These are phyloP conservation scores for Verticillium nonalfalfae DNA, from an alignment of 2,329 filamentous ascomycete genomes.

Conservation along the genomic window DNA sequence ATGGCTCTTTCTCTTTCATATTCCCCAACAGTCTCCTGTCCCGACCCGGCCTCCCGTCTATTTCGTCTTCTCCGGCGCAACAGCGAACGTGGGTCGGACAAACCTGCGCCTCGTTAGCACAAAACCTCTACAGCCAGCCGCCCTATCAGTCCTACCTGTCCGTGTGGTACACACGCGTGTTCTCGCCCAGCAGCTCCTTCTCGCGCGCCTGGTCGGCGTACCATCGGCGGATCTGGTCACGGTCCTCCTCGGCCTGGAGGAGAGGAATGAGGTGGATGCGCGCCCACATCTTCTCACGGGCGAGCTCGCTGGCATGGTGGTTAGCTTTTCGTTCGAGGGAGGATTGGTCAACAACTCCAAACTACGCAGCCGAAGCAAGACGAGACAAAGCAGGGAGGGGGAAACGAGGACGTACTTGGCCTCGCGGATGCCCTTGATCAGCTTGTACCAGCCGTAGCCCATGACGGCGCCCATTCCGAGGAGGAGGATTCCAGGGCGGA, in stretches of 20 bases:
- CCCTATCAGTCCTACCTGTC: slow-evolving; percentile 61
- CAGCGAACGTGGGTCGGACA: slow-evolving; percentile 72
- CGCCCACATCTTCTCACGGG: slow-evolving; percentile 96
- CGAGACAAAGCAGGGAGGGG: neutral
- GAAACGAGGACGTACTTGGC: slow-evolving; percentile 63
- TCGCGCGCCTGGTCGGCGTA: slow-evolving; percentile 83
- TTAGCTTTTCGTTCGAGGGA: neutral
- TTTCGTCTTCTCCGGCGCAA: slow-evolving; percentile 54
- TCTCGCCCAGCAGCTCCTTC: slow-evolving; percentile 80
- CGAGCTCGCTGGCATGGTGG: slow-evolving; percentile 65
- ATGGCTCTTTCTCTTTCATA: neutral
- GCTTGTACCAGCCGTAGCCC: slow-evolving; percentile 85
- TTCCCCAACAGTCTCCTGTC: neutral
- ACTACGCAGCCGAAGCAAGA: neutral
- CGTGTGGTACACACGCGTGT: slow-evolving; percentile 79
- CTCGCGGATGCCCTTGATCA: slow-evolving; percentile 78
- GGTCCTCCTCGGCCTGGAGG: slow-evolving; percentile 93
- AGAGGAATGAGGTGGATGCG: slow-evolving; percentile 91
- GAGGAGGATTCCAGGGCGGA: slow-evolving; percentile 76
- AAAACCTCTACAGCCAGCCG: neutral
- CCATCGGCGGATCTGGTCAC: slow-evolving; percentile 84
- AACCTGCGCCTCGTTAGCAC: slow-evolving; percentile 45
- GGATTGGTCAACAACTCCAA: no score
- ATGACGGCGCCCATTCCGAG: slow-evolving; percentile 71
- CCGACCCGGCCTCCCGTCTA: neutral